Evolutionary conservation across 805 yeast species (phyloP).

Genomic region (Ogataea populi-albae): DNA sequence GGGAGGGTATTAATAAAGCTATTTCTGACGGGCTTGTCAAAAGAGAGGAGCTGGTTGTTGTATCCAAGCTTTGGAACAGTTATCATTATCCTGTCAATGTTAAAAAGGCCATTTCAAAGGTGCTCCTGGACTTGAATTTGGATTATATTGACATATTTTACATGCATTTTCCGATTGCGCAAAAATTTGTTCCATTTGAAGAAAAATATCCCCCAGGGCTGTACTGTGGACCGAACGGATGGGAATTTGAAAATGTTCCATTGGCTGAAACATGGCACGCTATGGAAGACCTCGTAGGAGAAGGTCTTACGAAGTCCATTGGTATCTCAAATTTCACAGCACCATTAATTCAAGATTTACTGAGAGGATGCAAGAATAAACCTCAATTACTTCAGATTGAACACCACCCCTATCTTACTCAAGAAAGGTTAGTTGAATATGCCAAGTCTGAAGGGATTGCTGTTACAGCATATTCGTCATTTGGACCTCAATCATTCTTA

Average conservation of each 20-base stretch:
- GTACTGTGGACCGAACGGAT: slow-evolving; percentile 54
- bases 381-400: slow-evolving; percentile 86
- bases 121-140: slow-evolving; percentile 64
- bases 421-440: slow-evolving; percentile 58
- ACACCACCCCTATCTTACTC: slow-evolving; percentile 89
- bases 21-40: slow-evolving; percentile 66
- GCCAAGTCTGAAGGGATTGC: slow-evolving; percentile 57
- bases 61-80: slow-evolving; percentile 85
- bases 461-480: slow-evolving; percentile 80
- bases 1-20: slow-evolving; percentile 54
- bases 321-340: slow-evolving; percentile 84
- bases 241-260: slow-evolving; percentile 63
- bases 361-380: slow-evolving; percentile 63
- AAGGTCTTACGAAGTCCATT: slow-evolving; percentile 62
- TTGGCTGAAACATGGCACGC: slow-evolving; percentile 74
- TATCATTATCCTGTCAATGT: slow-evolving; percentile 79
- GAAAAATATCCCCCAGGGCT: slow-evolving; percentile 78
- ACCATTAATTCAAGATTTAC: slow-evolving; percentile 61
- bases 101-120: slow-evolving; percentile 57
- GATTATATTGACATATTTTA: slow-evolving; percentile 82
- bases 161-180: slow-evolving; percentile 89
- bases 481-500: slow-evolving; percentile 79
- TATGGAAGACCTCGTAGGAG: slow-evolving; percentile 61
- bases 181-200: slow-evolving; percentile 75
- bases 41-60: slow-evolving; percentile 73